Conservation (phyloP, 768 basidiomycete genomes). For the Pulveroboletus sp. region DNA sequence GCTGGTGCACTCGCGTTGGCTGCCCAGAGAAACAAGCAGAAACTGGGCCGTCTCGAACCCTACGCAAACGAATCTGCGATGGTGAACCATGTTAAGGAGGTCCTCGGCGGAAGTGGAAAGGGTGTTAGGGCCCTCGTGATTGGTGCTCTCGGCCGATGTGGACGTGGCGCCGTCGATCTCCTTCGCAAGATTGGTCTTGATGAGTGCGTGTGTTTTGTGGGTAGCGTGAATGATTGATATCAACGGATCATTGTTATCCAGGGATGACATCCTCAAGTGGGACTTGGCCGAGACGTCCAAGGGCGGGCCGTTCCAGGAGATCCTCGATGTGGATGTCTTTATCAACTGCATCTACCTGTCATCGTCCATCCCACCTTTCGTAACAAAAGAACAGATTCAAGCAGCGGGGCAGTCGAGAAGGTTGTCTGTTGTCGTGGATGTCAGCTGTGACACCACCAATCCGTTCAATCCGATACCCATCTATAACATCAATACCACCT, state of each 20-base stretch:
- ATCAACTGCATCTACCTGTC: conserved; percentile 99
- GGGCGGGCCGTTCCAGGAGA: conserved; percentile 94
- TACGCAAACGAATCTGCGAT: conserved; percentile 84
- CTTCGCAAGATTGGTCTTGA: conserved; percentile 93
- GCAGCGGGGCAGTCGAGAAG: conserved; percentile 65
- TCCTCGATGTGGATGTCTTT: conserved; percentile 95
- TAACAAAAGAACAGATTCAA: conserved; percentile 68
- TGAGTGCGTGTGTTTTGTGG: conserved; percentile 59
- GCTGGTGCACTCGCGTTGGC: conserved; percentile 83
- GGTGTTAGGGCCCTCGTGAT: conserved; percentile 88
- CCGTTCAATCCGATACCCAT: conserved; percentile 98
- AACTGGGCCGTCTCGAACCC: conserved; percentile 70
- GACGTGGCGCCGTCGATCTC: conserved; percentile 92
- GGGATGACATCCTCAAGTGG: conserved; percentile 95
- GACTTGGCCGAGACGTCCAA: conserved; percentile 95
- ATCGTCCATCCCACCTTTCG: conserved; percentile 80
- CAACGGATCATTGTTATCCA: conserved; percentile 33
- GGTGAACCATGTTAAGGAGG: conserved; percentile 67
- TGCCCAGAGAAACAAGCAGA: conserved; percentile 56
- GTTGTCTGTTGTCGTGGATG: conserved; percentile 87
- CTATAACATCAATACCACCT: conserved; percentile 91
- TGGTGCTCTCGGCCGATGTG: conserved; percentile 93
- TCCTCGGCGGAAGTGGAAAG: conserved; percentile 65
- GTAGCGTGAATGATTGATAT: not conserved
- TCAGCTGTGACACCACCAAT: conserved; percentile 99